A percentile compares a stretch with the other conserved stretches of the same genome.
Conservation (phyloP, 1,284 basidiomycete genomes). For the Melampsora americana region DNA sequence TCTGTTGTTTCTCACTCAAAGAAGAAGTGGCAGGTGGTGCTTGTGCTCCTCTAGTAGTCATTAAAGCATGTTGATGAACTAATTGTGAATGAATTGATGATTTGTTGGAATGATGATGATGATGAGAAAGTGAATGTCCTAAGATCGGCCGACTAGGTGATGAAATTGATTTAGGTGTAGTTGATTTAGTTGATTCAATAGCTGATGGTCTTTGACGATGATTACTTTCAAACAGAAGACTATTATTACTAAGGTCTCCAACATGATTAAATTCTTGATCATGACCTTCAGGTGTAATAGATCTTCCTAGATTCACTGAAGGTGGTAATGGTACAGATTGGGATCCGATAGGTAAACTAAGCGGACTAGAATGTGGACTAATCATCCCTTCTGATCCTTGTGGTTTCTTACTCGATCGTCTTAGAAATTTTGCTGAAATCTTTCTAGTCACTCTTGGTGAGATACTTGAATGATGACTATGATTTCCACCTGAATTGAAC, state of each 20-base stretch:
- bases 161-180: not conserved
- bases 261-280: not conserved
- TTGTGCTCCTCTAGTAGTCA: constrained; percentile 19
- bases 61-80: not conserved
- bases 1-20: constrained; percentile 32
- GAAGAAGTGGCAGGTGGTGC: constrained; percentile 15
- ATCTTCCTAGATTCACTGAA: not conserved
- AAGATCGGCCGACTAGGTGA: not conserved
- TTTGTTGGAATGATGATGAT: not conserved
- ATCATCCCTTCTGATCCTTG: not conserved
- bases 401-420: not conserved
- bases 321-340: not conserved
- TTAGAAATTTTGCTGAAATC: constrained; percentile 27
- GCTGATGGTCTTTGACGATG: not conserved
- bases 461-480: not conserved
- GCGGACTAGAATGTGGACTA: not conserved
- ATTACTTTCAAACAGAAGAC: too few relatives aligned
- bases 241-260: too few relatives aligned
- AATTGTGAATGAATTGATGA: not conserved
- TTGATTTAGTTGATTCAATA: not conserved
- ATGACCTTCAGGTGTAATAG: not conserved
- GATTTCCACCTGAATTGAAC: not conserved
- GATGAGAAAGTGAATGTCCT: not conserved
- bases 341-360: not conserved
- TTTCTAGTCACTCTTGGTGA: constrained; percentile 13